A percentile compares a stretch with the other conserved stretches of the same genome.
These are phyloP conservation scores for Macrolepiota dolichaula DNA, from an alignment of 768 basidiomycete species.

Conservation along the genomic window DNA sequence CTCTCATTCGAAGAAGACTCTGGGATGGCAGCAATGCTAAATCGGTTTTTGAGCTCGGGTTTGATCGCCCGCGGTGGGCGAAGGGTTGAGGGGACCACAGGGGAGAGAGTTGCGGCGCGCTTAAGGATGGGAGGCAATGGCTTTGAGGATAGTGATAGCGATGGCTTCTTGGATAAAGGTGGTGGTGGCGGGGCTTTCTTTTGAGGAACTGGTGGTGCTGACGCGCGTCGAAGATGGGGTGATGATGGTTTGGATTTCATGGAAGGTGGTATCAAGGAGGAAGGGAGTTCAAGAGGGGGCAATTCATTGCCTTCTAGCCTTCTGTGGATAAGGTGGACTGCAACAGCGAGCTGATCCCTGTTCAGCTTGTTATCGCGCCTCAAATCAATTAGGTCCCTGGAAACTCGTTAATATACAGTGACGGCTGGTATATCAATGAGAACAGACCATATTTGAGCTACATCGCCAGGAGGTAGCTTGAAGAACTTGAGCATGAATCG, in stretches of 20 bases:
- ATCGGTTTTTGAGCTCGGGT: not conserved
- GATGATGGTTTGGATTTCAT: slow-evolving; percentile 17
- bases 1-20: not conserved
- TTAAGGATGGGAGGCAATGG: not conserved
- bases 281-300: slow-evolving; percentile 27
- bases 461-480: slow-evolving; percentile 25
- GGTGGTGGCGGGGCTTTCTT: slow-evolving; percentile 11
- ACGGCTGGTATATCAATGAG: not conserved
- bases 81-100: not conserved
- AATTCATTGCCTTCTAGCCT: slow-evolving; percentile 28
- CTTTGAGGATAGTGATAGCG: not conserved
- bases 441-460: slow-evolving; percentile 35
- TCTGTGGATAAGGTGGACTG: slow-evolving; percentile 32
- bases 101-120: slow-evolving; percentile 2
- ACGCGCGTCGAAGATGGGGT: slow-evolving; percentile 10
- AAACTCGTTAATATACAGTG: not conserved
- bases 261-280: slow-evolving; percentile 27
- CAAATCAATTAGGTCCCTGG: slow-evolving; percentile 32
- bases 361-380: slow-evolving; percentile 31
- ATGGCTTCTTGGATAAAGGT: slow-evolving; percentile 1
- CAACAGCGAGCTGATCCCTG: slow-evolving; percentile 34
- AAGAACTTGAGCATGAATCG: slow-evolving; percentile 28
- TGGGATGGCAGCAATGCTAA: slow-evolving; percentile 5
- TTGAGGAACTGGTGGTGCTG: slow-evolving; percentile 10
- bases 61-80: not conserved